Evolutionary conservation across 768 basidiomycete genomes (phyloP), one percentile per base, ranked within the genome.

Genomic region (Lentinus brumalis): DNA sequence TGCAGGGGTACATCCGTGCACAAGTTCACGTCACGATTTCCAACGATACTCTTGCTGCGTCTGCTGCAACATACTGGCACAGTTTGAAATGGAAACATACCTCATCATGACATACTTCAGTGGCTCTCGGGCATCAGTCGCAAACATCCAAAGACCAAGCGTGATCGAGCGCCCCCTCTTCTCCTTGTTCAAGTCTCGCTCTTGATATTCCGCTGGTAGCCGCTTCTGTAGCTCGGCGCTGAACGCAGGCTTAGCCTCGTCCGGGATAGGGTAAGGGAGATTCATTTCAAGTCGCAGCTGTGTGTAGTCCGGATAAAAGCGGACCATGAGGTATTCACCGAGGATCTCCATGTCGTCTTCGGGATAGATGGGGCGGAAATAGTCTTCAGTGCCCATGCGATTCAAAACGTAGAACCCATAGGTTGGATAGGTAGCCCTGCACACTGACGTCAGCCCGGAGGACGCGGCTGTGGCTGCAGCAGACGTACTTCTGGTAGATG

Each of bases 321-420:
- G 84, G 67, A 89, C 83, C 79, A 91, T 89, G 60, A 91, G 78
- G 73, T 87, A 89, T 66, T 77, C 83, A 56, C 85, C 87, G 45
- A 82, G 81, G 16, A 76, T 73, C 63, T 83, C 81, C 63, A 92
- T 79, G 61, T 85, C 84, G 75, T 94, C 92, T 76, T 93, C 91
- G 32, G 91, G 89, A 71, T 87, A 85, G 47, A 94, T 78, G 38
- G 82, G 81, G 60, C 89, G 85, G 57, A 86, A 83, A 70, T 90
- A 90, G 69, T 93, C 92, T 45, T 88, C 85, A 75, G 83, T 86
- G 31, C 90, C 91, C 69, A 87, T 83, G 54, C 92, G 86, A 71
- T 94, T 94, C 66, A 94, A 81, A 61, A 94, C 87, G 71, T 88
- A 94, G 68, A 92, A 86, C 7, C 92, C 92, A 67, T 94, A 93